Evolutionary conservation across 257 asterid species (phyloP), one percentile per base, ranked within the genome.

Genomic region (Fraxinus quadrangulata): DNA sequence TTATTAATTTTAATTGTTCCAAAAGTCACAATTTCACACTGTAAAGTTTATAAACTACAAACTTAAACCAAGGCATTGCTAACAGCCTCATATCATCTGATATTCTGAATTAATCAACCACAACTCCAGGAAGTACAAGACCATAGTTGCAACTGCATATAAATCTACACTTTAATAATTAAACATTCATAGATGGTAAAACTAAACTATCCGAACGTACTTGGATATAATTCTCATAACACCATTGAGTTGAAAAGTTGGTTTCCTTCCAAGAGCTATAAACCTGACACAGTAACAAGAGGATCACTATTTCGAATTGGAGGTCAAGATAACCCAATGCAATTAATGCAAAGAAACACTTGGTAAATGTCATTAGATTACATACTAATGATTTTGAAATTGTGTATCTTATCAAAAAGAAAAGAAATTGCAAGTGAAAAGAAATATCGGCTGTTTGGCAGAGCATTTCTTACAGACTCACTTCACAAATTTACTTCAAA

Each of bases 211-310:
- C 54, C 5, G 7, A 65, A 80, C 84, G 65, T 75, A 92, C 97
- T 87, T 93, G 96, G 73, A 94, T 92, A 81, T 91, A 94, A 83
- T 92, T 94, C 81, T 94, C 97, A 54, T 94, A 92, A 84, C 98
- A 91, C 98, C 98, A 92, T 76, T 92, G 98, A 16, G 97, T 94
- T 40, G 97, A 89, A 82, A 84, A 94, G 85, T 90, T 79, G 54
- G 97, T 91, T 86, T 94, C 97, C 88, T 80, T 94, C 98, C 98
- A 94, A 34, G 94, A 85, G 85, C 82, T 92, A 84, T 89, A 94
- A 40, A 94, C 99, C 96, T 93, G 88, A 65, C 45, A 71, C 67
- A 70, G 75, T 3, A 79, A 37, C 36, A 71, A 16, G 30, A 72
- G 68, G 69, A 54, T 61, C 56, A 75, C 47, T 21, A 34, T 1